These are phyloP conservation scores for Russula foetens DNA, from an alignment of 768 basidiomycete species.

Conservation along the genomic window DNA sequence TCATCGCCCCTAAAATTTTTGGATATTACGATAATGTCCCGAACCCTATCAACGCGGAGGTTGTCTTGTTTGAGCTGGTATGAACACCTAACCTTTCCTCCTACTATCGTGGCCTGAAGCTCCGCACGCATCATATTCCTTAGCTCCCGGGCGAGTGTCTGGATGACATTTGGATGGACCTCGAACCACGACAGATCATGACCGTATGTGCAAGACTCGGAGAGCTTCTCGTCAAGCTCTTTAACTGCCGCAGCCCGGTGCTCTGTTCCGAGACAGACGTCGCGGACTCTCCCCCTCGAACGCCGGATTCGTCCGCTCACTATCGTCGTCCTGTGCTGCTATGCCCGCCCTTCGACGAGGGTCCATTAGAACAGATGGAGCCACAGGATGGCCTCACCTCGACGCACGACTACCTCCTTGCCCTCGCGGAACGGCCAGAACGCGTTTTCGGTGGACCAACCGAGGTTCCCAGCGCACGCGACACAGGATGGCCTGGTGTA, in stretches of 20 bases:
- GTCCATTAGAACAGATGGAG: constrained; percentile 21
- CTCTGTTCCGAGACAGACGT: constrained; percentile 26
- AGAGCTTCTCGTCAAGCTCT: constrained; percentile 25
- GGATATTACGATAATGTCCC: constrained; percentile 24
- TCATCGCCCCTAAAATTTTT: constrained; percentile 27
- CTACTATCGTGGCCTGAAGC: constrained; percentile 3
- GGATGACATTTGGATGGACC: constrained; percentile 24
- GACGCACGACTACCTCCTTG: constrained; percentile 25
- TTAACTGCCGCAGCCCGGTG: constrained; percentile 22
- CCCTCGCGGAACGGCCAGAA: constrained; percentile 24
- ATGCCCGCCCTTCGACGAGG: constrained; percentile 24
- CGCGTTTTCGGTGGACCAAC: constrained; percentile 20
- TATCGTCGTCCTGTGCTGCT: constrained; percentile 22
- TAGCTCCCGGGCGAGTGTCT: constrained; percentile 26
- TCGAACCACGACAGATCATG: constrained; percentile 20
- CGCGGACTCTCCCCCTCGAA: constrained; percentile 19
- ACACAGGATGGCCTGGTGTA: constrained; percentile 15
- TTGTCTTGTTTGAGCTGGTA: constrained; percentile 29
- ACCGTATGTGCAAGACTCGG: constrained; percentile 23
- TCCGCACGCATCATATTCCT: not conserved
- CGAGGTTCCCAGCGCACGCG: constrained; percentile 9
- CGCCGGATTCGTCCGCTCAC: not conserved
- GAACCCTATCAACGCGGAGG: constrained; percentile 27
- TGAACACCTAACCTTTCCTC: not conserved
- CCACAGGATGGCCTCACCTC: constrained; percentile 24